Base-by-base conservation (phyloP, 352 stramenopile species). In the Pythium folliculosum region DNA sequence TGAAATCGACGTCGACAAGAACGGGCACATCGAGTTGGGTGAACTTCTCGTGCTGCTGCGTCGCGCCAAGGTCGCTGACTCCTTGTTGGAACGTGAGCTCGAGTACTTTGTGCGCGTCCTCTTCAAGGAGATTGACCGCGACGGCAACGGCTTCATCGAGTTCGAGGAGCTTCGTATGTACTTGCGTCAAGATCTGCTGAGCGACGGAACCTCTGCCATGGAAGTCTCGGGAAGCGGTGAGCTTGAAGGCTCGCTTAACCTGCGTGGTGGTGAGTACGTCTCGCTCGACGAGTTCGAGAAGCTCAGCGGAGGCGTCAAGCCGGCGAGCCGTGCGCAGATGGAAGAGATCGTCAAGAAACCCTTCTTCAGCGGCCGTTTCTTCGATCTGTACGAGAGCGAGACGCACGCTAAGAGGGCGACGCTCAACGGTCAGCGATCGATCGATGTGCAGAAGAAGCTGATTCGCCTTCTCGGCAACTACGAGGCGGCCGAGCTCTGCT, bases 121-220 rank as follows among this genome's bases (percentile, higher is more conserved):
- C 2, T 79, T 80, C 57, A 75, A 79, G 52, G 86, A 94, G 56
- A 97, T 97, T 66, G 90, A 97, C 69, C 92, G 91, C 55, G 85
- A 97, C 70, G 78, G 72, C 16, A 86, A 75, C 27, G 86, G 90
- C 10, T 82, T 80, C 50, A 96, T 97, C 50, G 90, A 97, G 67
- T 97, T 98, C 70, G 89, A 97, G 22, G 90, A 97, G 71, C 97
- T 98, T 49, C 72, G 95, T 19, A 75, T 94, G 14, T 82, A 76
- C 49, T 58, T 70, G 17, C 65, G 60, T 40, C 65, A 69, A 58
- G 67, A 72, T 49, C 38, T 73, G 57, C 44, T 65, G 17, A 61
- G 47, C 40, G 63, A 67, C 17, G 68, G 58, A 9, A 50, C 52
- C 43, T 63, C 62, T 1, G 48, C 55, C 37, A 59, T 27, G 22